Conservation (phyloP, 306 rosid genomes). For the Ceratonia siliqua region DNA sequence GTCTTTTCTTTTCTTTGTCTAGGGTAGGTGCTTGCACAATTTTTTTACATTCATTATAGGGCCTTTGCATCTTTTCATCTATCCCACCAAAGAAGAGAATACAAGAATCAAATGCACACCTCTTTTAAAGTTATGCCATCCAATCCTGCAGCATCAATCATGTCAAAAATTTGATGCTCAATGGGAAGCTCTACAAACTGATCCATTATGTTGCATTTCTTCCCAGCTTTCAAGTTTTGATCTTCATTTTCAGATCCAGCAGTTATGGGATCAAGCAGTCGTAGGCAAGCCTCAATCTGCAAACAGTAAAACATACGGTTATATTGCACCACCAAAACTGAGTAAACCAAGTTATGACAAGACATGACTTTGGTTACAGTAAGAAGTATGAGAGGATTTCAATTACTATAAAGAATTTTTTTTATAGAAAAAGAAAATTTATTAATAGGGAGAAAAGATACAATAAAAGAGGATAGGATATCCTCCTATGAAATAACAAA, state of each 20-base stretch:
- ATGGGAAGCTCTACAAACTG: conserved; percentile 66
- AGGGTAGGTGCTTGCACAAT: background rate
- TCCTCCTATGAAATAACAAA: too few relatives aligned
- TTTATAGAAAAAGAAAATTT: too few relatives aligned
- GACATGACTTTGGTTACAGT: background rate
- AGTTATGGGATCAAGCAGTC: conserved; percentile 39
- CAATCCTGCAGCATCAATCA: conserved; percentile 60
- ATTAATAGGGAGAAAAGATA: too few relatives aligned
- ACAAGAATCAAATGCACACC: conserved; percentile 49
- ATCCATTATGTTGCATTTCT: conserved; percentile 42
- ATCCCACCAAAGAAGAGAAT: conserved; percentile 25
- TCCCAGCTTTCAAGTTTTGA: conserved; percentile 42
- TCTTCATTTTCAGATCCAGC: conserved; percentile 42
- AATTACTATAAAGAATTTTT: background rate
- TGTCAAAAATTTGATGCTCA: conserved; percentile 61
- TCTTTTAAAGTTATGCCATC: conserved; percentile 56
- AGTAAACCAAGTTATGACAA: background rate
- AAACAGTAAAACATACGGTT: conserved; percentile 1
- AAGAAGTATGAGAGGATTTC: background rate
- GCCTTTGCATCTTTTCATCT: conserved; percentile 12
- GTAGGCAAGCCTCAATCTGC: conserved; percentile 57
- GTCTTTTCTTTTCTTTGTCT: conserved; percentile 4
- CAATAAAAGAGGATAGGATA: too few relatives aligned
- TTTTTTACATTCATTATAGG: background rate
- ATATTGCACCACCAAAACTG: conserved; percentile 15